phyloP scores from a whole-genome alignment of 768 basidiomycete species.

The Filobasidium wieringae region DNA sequence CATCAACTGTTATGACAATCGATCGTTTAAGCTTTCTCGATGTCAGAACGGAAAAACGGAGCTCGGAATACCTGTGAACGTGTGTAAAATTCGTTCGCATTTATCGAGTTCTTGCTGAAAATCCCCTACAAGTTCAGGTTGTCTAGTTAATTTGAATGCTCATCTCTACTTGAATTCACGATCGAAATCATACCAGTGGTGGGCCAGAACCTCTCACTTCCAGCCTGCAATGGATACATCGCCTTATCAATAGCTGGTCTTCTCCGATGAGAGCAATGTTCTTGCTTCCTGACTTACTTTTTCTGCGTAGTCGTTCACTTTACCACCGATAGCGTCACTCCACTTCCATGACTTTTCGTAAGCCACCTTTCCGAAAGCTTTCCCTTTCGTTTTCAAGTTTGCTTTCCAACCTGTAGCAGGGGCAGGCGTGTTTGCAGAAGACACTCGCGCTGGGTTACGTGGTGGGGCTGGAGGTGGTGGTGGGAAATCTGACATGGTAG shows the following conservation, averaged over 20 bases:
- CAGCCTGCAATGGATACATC: slow-evolving; percentile 21
- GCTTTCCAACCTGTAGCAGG: slow-evolving; percentile 17
- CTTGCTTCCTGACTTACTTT: slow-evolving; percentile 17
- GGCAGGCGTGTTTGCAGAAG: not conserved
- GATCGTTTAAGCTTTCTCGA: too few relatives aligned
- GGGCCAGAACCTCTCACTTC: slow-evolving; percentile 37
- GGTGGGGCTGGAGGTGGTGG: slow-evolving; percentile 3
- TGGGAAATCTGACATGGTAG: not conserved
- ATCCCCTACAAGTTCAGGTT: slow-evolving; percentile 1
- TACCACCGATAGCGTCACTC: slow-evolving; percentile 31
- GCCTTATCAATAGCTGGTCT: not conserved
- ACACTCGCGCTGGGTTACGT: not conserved
- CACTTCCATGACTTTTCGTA: slow-evolving; percentile 28
- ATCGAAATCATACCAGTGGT: slow-evolving; percentile 23
- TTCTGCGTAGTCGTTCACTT: slow-evolving; percentile 32
- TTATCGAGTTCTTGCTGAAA: slow-evolving; percentile 38
- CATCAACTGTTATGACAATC: slow-evolving; percentile 9
- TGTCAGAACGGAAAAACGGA: too few relatives aligned
- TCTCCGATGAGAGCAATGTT: not conserved
- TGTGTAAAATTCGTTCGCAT: slow-evolving; percentile 31
- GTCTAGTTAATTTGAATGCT: not conserved
- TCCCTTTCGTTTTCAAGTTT: slow-evolving; percentile 18
- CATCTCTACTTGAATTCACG: not conserved
- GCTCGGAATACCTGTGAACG: slow-evolving; percentile 39
- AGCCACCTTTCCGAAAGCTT: slow-evolving; percentile 28